Conservation (phyloP, 345 rosid genomes). For the Psidium guajava region DNA sequence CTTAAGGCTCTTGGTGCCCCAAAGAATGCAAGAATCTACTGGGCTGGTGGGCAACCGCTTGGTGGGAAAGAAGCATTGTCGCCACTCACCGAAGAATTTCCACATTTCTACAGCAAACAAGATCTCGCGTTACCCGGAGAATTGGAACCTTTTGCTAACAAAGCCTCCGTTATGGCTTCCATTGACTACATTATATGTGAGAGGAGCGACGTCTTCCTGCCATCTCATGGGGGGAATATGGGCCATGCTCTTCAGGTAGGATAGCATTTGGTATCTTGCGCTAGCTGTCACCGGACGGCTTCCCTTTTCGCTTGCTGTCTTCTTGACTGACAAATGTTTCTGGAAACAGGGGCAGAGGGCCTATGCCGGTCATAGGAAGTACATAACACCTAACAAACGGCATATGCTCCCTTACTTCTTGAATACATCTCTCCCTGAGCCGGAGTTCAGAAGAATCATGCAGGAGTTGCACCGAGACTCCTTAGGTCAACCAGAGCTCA, state of each 20-base stretch:
- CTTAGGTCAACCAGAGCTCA: conserved; percentile 78
- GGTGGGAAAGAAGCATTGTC: conserved; percentile 74
- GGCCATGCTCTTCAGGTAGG: conserved; percentile 86
- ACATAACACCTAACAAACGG: conserved; percentile 82
- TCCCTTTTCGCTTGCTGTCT: not conserved
- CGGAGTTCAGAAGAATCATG: conserved; percentile 62
- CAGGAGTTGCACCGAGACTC: conserved; percentile 62
- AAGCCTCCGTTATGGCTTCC: conserved; percentile 88
- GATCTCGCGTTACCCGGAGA: conserved; percentile 75
- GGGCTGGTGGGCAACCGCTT: conserved; percentile 96
- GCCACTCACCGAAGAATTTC: conserved; percentile 57
- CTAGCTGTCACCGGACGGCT: not conserved
- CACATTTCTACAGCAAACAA: conserved; percentile 67
- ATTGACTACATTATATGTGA: conserved; percentile 71
- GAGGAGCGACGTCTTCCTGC: conserved; percentile 88
- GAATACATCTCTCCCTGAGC: conserved; percentile 45
- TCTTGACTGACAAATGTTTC: not conserved
- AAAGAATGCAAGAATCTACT: conserved; percentile 53
- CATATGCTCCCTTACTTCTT: conserved; percentile 84
- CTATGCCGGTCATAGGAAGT: conserved; percentile 81
- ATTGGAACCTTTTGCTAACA: conserved; percentile 56
- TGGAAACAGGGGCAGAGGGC: conserved; percentile 67
- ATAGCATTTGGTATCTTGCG: not conserved
- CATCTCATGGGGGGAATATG: conserved; percentile 99
- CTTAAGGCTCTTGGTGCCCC: conserved; percentile 94